Evolutionary conservation across 768 basidiomycete genomes (phyloP).

Genomic region (Candolleomyces aberdarensis): DNA sequence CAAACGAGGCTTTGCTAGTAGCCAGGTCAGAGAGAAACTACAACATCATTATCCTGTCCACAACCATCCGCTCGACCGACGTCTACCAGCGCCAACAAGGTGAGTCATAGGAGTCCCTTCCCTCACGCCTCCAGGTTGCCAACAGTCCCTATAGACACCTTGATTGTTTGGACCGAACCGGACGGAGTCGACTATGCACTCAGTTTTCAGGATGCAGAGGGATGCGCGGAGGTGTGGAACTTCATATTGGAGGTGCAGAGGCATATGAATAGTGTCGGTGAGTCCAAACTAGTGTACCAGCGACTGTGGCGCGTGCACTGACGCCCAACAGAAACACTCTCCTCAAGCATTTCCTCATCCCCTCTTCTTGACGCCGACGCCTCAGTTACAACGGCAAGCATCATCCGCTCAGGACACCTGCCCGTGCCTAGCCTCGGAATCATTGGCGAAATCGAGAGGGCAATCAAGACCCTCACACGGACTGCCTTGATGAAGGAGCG

Average conservation of each 20-base stretch:
- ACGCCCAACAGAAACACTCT: conserved; percentile 39
- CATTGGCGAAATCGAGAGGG: conserved; percentile 74
- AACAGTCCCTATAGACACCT: conserved; percentile 61
- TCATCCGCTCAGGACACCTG: conserved; percentile 70
- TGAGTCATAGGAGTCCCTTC: conserved; percentile 29
- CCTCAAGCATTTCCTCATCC: conserved; percentile 50
- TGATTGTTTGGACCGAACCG: conserved; percentile 99
- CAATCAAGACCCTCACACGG: conserved; percentile 72
- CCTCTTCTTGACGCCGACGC: conserved; percentile 57
- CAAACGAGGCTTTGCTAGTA: conserved; percentile 75
- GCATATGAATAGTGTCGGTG: conserved; percentile 69
- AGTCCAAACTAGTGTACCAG: conserved; percentile 19
- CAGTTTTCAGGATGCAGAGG: conserved; percentile 94
- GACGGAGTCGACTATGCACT: conserved; percentile 93
- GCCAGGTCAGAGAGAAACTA: conserved; percentile 79
- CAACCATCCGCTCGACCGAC: conserved; percentile 78
- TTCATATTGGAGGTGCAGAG: conserved; percentile 92
- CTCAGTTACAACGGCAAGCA: conserved; percentile 55
- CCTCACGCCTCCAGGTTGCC: not conserved
- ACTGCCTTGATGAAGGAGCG: conserved; percentile 75
- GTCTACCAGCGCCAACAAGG: conserved; percentile 88
- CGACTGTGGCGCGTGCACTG: conserved; percentile 10
- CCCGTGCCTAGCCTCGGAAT: conserved; percentile 76
- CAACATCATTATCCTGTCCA: conserved; percentile 70
- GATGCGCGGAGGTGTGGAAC: conserved; percentile 95